Conservation (phyloP, 805 yeast species). For the Komagataella pastoris region DNA sequence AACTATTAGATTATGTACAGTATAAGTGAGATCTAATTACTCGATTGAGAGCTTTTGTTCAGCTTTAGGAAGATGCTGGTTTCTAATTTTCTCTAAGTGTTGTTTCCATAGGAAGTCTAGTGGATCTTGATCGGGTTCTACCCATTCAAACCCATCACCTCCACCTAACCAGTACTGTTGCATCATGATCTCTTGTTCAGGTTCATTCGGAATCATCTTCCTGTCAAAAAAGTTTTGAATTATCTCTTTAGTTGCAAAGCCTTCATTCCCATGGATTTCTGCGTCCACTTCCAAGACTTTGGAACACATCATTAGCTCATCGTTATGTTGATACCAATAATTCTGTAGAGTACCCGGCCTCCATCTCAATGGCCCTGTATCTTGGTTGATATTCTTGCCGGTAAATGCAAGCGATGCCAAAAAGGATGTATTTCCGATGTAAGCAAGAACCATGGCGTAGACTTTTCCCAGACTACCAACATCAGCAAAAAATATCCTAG, state of each 20-base stretch:
- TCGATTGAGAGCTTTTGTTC: background rate
- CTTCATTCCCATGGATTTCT: conserved; percentile 28
- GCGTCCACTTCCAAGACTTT: conserved; percentile 56
- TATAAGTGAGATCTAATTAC: background rate
- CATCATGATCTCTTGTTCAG: conserved; percentile 52
- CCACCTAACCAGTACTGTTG: conserved; percentile 83
- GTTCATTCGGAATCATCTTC: conserved; percentile 29
- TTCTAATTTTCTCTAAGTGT: conserved; percentile 11
- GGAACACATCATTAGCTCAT: conserved; percentile 55
- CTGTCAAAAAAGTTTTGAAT: conserved; percentile 17
- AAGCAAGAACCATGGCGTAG: conserved; percentile 34
- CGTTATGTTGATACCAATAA: conserved; percentile 52
- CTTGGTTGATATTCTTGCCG: conserved; percentile 24
- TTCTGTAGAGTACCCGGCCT: conserved; percentile 49
- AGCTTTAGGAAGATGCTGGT: conserved; percentile 7
- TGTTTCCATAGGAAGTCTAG: conserved; percentile 39
- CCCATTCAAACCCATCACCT: conserved; percentile 83
- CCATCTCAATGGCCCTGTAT: conserved; percentile 46
- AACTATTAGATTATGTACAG: background rate
- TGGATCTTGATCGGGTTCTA: conserved; percentile 84
- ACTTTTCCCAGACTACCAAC: conserved; percentile 22
- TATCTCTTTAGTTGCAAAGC: conserved; percentile 21
- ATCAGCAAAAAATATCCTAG: conserved; percentile 25
- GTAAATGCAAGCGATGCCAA: conserved; percentile 29
- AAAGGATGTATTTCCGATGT: conserved; percentile 31